Evolutionary conservation across 352 stramenopile genomes (phyloP).

Genomic region (Plasmopara halstedii): DNA sequence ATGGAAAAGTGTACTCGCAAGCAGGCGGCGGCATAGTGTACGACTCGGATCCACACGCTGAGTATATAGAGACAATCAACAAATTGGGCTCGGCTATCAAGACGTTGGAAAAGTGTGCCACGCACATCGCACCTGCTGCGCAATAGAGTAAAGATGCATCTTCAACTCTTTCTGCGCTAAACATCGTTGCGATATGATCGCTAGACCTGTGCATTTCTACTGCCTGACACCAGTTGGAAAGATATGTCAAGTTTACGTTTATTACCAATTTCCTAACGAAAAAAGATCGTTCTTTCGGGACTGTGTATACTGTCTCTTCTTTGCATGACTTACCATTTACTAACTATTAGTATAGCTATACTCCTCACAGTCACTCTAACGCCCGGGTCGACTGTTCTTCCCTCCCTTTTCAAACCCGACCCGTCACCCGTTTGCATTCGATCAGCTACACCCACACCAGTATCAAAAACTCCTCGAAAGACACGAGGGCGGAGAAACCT

Average conservation of each 20-base stretch:
- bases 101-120: slow-evolving; percentile 74
- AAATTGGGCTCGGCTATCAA: slow-evolving; percentile 80
- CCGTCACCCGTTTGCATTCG: slow-evolving; percentile 12
- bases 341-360: no score
- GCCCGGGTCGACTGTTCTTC: slow-evolving; percentile 1
- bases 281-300: no score
- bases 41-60: slow-evolving; percentile 78
- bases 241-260: no score
- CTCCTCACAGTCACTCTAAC: not conserved
- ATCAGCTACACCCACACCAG: slow-evolving; percentile 12
- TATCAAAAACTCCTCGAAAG: slow-evolving; percentile 26
- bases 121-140: slow-evolving; percentile 28
- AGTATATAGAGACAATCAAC: slow-evolving; percentile 88
- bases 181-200: no score
- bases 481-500: slow-evolving; percentile 1
- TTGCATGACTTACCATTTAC: no score
- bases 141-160: not conserved
- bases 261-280: no score
- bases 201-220: no score
- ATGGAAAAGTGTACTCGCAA: slow-evolving; percentile 75
- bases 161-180: not conserved
- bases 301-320: not conserved
- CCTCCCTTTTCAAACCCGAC: not conserved
- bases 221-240: no score
- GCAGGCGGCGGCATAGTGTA: slow-evolving; percentile 85